A percentile compares a stretch with the other conserved stretches of the same genome.
These are phyloP conservation scores for Ophiosphaerella herpotricha DNA, from an alignment of 2,329 filamentous ascomycete genomes.

Conservation along the genomic window DNA sequence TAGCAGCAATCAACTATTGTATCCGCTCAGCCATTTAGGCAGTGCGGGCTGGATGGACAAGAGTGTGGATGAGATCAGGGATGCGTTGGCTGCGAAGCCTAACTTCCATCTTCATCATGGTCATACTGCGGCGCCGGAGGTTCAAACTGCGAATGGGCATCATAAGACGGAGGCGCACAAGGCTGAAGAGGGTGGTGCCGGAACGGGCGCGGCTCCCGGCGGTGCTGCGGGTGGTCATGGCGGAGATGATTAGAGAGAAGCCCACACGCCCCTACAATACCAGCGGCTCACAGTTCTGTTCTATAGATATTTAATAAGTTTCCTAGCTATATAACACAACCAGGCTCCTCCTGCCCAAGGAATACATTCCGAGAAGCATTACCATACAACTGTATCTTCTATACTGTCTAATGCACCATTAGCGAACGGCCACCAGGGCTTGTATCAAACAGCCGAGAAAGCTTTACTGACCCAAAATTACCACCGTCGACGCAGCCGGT, in stretches of 20 bases:
- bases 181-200: conserved; percentile 18
- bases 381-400: too few relatives aligned
- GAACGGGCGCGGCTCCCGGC: conserved; percentile 3
- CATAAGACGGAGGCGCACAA: conserved; percentile 11
- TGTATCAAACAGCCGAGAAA: too few relatives aligned
- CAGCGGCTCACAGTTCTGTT: too few relatives aligned
- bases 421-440: too few relatives aligned
- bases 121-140: conserved; percentile 5
- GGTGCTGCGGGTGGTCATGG: conserved; percentile 6
- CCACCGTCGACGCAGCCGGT: too few relatives aligned
- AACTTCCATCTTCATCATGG: conserved; percentile 15
- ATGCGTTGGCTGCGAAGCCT: conserved; percentile 45
- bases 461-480: too few relatives aligned
- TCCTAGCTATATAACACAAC: too few relatives aligned
- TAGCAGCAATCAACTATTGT: conserved; percentile 58
- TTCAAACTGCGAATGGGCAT: conserved; percentile 7
- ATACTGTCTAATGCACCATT: too few relatives aligned
- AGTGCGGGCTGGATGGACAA: conserved; percentile 42
- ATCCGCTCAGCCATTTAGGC: conserved; percentile 53
- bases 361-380: too few relatives aligned
- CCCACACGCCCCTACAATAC: too few relatives aligned
- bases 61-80: conserved; percentile 46
- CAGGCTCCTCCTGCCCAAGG: too few relatives aligned
- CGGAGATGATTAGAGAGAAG: not conserved
- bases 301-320: too few relatives aligned